Conservation (phyloP, 2,329 filamentous ascomycete genomes). For the Aspergillus japonicus region DNA sequence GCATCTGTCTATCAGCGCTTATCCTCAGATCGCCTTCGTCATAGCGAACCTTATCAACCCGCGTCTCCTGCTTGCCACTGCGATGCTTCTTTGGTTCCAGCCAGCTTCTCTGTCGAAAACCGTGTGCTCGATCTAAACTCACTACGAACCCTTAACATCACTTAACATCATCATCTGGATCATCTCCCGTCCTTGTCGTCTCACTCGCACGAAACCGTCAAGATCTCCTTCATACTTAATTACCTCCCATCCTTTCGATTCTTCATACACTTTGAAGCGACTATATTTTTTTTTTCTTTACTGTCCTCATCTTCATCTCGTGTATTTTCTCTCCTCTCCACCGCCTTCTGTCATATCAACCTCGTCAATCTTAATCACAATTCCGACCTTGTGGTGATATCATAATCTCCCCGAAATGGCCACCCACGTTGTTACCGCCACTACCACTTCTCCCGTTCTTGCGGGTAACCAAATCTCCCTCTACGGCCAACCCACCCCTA, state of each 20-base stretch:
- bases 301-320: neutral
- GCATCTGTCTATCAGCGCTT: neutral
- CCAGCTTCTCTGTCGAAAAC: constrained; percentile 3
- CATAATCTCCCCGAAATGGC: constrained; percentile 25
- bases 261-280: neutral
- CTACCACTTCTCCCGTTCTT: constrained; percentile 23
- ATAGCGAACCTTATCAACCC: constrained; percentile 15
- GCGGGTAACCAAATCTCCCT: constrained; percentile 35
- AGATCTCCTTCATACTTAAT: constrained; percentile 9
- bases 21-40: constrained; percentile 11
- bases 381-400: neutral
- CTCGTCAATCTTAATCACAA: neutral
- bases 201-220: neutral
- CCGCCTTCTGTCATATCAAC: neutral
- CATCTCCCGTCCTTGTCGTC: neutral
- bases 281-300: neutral
- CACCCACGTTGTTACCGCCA: constrained; percentile 33
- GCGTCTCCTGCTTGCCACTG: constrained; percentile 18
- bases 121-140: constrained; percentile 3
- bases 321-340: constrained; percentile 8
- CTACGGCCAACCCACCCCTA: constrained; percentile 45
- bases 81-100: constrained; percentile 16
- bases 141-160: neutral
- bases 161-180: constrained; percentile 6
- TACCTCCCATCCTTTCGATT: neutral